Base-by-base conservation (phyloP, 371 early-diverging fungal species). In the Mortierella polycephala region DNA sequence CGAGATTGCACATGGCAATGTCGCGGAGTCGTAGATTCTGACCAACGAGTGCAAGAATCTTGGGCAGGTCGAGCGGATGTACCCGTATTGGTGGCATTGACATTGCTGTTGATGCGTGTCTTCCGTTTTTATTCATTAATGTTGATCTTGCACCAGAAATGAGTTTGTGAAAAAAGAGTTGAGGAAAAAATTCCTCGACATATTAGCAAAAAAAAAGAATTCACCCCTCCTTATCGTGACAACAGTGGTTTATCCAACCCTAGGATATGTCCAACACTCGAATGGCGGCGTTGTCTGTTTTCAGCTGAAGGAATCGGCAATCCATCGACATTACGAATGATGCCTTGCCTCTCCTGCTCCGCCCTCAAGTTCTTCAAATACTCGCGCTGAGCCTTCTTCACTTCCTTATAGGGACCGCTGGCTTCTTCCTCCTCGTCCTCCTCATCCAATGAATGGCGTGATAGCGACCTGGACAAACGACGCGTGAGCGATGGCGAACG, bases 381-480 rank as follows among this genome's bases (percentile, higher is more conserved):
- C 1, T 51, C 51, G 16, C 20, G 10, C 20, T 51, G 51, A 10
- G 51, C 51, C 51, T 0, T 8, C 18, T 51, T 51, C 4, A 51
- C 51, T 6, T 51, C 51, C 51, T 18, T 51, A 8, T 51, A 51
- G 0, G 51, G 51, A 9, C 51, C 51, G 10, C 51, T 20, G 51
- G 8, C 51, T 4, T 16, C 14, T 4, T 13, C 51, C 6, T 51
- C 51, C 46, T 13, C 13, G 5, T 47, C 49, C 40, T 49, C 54
- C 0, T 45, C 62, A 0, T 57, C 69, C 7, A 49, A 18, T 10
- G 67, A 53, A 18, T 67, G 59, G 20, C 69, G 49, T 0, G 69
- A 62, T 3, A 68, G 49, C 1, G 62, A 62, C 11, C 69, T 46
- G 12, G 69, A 68, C 42, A 68, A 50, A 13, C 69, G 69, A n/a